Percentiles rank a stretch among this genome's conserved stretches.
These are phyloP conservation scores for Cichorium intybus DNA, from an alignment of 140 eudicot genomes.

Conservation along the genomic window DNA sequence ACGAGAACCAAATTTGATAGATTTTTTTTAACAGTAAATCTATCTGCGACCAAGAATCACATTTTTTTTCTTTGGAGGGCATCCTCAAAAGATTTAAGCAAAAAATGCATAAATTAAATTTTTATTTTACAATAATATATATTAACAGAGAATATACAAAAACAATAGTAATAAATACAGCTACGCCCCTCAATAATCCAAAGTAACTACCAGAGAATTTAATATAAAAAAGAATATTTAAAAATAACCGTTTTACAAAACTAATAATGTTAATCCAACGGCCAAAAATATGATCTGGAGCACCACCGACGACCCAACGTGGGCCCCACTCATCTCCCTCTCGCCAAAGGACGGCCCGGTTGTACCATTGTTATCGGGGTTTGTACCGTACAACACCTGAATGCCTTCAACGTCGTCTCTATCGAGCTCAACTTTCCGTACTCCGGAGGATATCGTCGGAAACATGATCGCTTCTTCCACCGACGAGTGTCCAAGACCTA, in stretches of 20 bases:
- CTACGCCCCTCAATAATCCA: slow-evolving; percentile 9
- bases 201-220: slow-evolving; percentile 7
- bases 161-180: neutral
- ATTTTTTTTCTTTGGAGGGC: no score
- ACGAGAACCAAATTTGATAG: no score
- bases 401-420: slow-evolving; percentile 60
- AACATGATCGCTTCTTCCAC: slow-evolving; percentile 57
- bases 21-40: no score
- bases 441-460: slow-evolving; percentile 60
- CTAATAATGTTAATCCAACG: slow-evolving; percentile 25
- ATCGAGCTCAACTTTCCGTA: slow-evolving; percentile 55
- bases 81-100: no score
- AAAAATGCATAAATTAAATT: no score
- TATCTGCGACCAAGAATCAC: no score
- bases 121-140: neutral
- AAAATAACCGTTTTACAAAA: slow-evolving; percentile 13
- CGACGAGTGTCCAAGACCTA: slow-evolving; percentile 69
- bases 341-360: slow-evolving; percentile 33
- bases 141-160: neutral
- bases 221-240: neutral
- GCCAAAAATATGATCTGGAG: slow-evolving; percentile 2
- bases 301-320: neutral
- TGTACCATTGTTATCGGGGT: slow-evolving; percentile 42
- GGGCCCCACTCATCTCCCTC: slow-evolving; percentile 38
- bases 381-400: slow-evolving; percentile 65